Evolutionary conservation across 495 filamentous ascomycete species (phyloP).

Genomic region (Xylaria telfairii): DNA sequence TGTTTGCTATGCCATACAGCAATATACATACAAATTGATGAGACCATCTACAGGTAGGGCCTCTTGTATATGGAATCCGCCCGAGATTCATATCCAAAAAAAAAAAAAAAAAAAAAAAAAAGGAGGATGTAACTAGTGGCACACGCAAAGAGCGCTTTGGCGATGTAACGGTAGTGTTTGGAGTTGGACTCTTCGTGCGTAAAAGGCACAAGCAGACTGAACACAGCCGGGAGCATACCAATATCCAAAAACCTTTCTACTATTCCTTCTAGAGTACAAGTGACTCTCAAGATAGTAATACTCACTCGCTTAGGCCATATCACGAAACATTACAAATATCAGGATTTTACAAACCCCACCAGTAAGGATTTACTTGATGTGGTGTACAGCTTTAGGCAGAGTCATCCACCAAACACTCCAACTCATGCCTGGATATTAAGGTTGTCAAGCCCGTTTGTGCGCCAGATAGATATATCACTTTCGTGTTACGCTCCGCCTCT

Average conservation of each 20-base stretch:
- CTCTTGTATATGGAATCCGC: neutral
- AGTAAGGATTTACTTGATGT: neutral
- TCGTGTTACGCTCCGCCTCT: neutral
- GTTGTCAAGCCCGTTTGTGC: slow-evolving; percentile 2
- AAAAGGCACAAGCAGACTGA: neutral
- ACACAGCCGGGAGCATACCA: neutral
- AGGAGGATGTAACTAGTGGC: neutral
- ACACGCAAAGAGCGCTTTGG: neutral
- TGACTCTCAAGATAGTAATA: neutral
- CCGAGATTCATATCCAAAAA: neutral
- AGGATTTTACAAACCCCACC: neutral
- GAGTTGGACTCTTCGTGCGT: neutral
- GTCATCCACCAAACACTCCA: neutral
- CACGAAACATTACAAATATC: neutral
- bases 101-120: neutral
- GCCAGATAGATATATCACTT: neutral
- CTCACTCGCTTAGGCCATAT: neutral
- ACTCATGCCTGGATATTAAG: neutral
- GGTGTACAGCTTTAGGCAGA: neutral
- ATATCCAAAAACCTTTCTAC: neutral
- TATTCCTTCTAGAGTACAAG: neutral
- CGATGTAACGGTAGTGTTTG: neutral
- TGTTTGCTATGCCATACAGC: neutral
- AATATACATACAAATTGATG: neutral
- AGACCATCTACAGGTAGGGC: neutral